Evolutionary conservation across 345 rosid genomes (phyloP), one percentile per base, ranked within the genome.

Genomic region (Euphorbia pulcherrima): DNA sequence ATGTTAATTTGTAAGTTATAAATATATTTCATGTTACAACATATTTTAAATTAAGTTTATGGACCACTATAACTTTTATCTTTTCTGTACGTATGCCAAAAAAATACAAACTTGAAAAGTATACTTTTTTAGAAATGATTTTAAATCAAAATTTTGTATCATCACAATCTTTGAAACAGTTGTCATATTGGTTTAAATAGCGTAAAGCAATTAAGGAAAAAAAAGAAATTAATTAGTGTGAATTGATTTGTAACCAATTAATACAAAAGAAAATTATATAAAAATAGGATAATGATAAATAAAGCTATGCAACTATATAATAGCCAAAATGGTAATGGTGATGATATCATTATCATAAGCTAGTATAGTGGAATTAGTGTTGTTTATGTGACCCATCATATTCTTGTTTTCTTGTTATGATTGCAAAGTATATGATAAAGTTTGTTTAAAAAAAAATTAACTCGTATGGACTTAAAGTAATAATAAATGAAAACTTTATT

Each of bases 331-430:
- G 50, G 50, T 44, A 44, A 44, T 41, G 47, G 13, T 41, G 13
- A 39, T 44, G 50, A 44, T 11, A 2, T 44, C 11, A 44, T 44
- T 2, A 12, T 44, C n/a, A n/a, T n/a, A n/a, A n/a, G n/a, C n/a
- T n/a, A n/a, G 50, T 11, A 44, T 33, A 7, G 37, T 33, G 50
- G 18, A 44, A 44, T 12, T 44, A 2, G 50, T 44, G 50, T 44
- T 44, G 12, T 44, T 44, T 3, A 12, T 44, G 50, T 44, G 18
- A 12, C 13, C 50, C 50, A 44, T 44, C 16, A 44, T 12, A 6
- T 44, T 44, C 17, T 44, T 44, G 50, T 44, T 35, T 41, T 62
- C 35, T 62, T 62, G 53, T 62, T 62, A 23, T 27, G 33, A 18
- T 62, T 24, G 53, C 52, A 14, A 60, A 7, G 11, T 44, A 44